These are phyloP conservation scores for Nemania diffusa DNA, from an alignment of 2,329 filamentous ascomycete species.

Conservation along the genomic window DNA sequence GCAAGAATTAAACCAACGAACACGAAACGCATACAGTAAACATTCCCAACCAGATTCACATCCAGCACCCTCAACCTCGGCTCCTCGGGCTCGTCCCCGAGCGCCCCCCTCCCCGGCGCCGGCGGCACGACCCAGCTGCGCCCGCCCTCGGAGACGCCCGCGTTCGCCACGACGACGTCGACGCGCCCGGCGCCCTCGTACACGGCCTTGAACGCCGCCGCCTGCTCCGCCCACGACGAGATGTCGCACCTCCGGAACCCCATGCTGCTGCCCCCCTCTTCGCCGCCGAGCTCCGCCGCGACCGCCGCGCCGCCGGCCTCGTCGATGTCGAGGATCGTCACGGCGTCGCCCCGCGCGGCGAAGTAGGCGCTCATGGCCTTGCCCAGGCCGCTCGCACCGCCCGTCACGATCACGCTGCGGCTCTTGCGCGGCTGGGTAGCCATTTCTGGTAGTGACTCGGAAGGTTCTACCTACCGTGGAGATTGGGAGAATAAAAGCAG, in stretches of 20 bases:
- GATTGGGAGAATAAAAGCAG: too few relatives aligned
- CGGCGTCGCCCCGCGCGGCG: slow-evolving; percentile 48
- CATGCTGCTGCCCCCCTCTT: slow-evolving; percentile 45
- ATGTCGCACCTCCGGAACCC: slow-evolving; percentile 52
- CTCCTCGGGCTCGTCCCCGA: slow-evolving; percentile 42
- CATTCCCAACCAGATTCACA: slow-evolving; percentile 53
- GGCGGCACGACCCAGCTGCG: slow-evolving; percentile 33
- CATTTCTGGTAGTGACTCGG: too few relatives aligned
- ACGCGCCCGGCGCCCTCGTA: slow-evolving; percentile 50
- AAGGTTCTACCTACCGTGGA: too few relatives aligned
- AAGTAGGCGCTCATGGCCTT: slow-evolving; percentile 51
- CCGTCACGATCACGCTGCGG: slow-evolving; percentile 48
- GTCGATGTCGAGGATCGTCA: slow-evolving; percentile 52
- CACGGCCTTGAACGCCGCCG: slow-evolving; percentile 49
- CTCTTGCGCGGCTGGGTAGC: too few relatives aligned
- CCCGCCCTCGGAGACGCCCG: slow-evolving; percentile 56
- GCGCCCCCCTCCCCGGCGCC: slow-evolving; percentile 42
- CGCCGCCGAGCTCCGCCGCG: slow-evolving; percentile 43
- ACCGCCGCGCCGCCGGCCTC: slow-evolving; percentile 41
- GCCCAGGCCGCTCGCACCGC: slow-evolving; percentile 53
- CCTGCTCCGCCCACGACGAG: slow-evolving; percentile 52
- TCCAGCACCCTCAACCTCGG: slow-evolving; percentile 46
- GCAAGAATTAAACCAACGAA: too few relatives aligned
- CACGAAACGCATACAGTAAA: slow-evolving; percentile 56
- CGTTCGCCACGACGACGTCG: slow-evolving; percentile 62